phyloP scores from a whole-genome alignment of 2,329 filamentous ascomycete genomes.

The Exophiala oligosperma region DNA sequence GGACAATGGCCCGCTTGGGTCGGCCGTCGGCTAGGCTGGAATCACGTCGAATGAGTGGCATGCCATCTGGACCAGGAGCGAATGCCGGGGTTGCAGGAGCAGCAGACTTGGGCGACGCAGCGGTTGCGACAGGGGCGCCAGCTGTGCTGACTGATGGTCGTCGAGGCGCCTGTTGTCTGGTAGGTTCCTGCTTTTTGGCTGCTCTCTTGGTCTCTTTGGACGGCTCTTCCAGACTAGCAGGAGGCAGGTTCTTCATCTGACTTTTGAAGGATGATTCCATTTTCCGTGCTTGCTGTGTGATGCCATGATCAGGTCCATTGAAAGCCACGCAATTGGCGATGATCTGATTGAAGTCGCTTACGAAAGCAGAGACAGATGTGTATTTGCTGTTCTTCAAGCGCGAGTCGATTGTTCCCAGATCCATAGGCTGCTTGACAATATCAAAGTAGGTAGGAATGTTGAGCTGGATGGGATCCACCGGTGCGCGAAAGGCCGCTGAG shows the following conservation, averaged over 20 bases:
- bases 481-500: slow-evolving; percentile 71
- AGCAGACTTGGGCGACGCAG: slow-evolving; percentile 46
- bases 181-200: slow-evolving; percentile 41
- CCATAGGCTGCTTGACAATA: slow-evolving; percentile 76
- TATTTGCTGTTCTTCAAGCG: slow-evolving; percentile 75
- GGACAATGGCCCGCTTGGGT: slow-evolving; percentile 90
- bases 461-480: slow-evolving; percentile 76
- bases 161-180: slow-evolving; percentile 46
- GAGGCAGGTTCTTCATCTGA: slow-evolving; percentile 61
- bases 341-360: slow-evolving; percentile 73
- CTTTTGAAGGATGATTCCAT: slow-evolving; percentile 61
- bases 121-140: slow-evolving; percentile 30
- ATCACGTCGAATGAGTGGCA: slow-evolving; percentile 81
- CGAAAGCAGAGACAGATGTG: slow-evolving; percentile 67
- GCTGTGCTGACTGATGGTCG: slow-evolving; percentile 48
- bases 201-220: slow-evolving; percentile 63
- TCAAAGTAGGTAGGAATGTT: slow-evolving; percentile 72
- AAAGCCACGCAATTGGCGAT: slow-evolving; percentile 76
- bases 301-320: slow-evolving; percentile 75
- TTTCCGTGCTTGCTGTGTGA: slow-evolving; percentile 67
- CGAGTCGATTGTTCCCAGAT: slow-evolving; percentile 77
- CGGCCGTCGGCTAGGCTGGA: slow-evolving; percentile 76
- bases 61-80: slow-evolving; percentile 73
- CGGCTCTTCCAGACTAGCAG: slow-evolving; percentile 58
- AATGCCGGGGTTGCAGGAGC: slow-evolving; percentile 59